Evolutionary conservation across 495 filamentous ascomycete genomes (phyloP).

Genomic region (Hypomontagnella monticulosa): DNA sequence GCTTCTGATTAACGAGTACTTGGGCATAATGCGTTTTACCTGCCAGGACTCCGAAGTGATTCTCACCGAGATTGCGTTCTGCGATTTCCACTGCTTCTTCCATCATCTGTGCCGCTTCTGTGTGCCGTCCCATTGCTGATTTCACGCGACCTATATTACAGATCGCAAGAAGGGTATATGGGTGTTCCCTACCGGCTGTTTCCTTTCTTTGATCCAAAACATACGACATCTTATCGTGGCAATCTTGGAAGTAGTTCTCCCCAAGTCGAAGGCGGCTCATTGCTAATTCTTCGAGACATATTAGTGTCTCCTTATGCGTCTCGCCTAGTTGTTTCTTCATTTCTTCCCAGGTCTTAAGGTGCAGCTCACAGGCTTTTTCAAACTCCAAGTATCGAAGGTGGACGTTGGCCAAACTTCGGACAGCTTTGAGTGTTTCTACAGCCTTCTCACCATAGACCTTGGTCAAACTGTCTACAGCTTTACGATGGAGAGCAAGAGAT

Average conservation of each 20-base stretch:
- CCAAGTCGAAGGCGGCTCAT: slow-evolving; percentile 18
- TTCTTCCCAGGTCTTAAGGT: slow-evolving; percentile 41
- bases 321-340: slow-evolving; percentile 45
- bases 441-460: slow-evolving; percentile 36
- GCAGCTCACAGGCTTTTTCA: slow-evolving; percentile 36
- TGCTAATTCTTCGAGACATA: slow-evolving; percentile 42
- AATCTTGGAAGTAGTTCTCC: slow-evolving; percentile 7
- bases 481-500: slow-evolving; percentile 41
- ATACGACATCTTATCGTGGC: slow-evolving; percentile 34
- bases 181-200: slow-evolving; percentile 52
- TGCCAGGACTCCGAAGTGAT: slow-evolving; percentile 48
- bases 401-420: slow-evolving; percentile 38
- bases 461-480: slow-evolving; percentile 37
- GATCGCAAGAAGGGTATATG: slow-evolving; percentile 46
- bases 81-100: slow-evolving; percentile 37
- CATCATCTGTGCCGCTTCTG: slow-evolving; percentile 47
- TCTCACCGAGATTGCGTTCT: slow-evolving; percentile 48
- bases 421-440: slow-evolving; percentile 43
- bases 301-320: slow-evolving; percentile 47
- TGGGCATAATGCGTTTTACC: slow-evolving; percentile 41
- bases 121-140: slow-evolving; percentile 31
- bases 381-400: slow-evolving; percentile 34
- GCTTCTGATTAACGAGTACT: slow-evolving; percentile 31
- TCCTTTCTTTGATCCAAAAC: slow-evolving; percentile 43
- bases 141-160: slow-evolving; percentile 45